These are phyloP conservation scores for Lactarius quietus DNA, from an alignment of 768 basidiomycete genomes.

Conservation along the genomic window DNA sequence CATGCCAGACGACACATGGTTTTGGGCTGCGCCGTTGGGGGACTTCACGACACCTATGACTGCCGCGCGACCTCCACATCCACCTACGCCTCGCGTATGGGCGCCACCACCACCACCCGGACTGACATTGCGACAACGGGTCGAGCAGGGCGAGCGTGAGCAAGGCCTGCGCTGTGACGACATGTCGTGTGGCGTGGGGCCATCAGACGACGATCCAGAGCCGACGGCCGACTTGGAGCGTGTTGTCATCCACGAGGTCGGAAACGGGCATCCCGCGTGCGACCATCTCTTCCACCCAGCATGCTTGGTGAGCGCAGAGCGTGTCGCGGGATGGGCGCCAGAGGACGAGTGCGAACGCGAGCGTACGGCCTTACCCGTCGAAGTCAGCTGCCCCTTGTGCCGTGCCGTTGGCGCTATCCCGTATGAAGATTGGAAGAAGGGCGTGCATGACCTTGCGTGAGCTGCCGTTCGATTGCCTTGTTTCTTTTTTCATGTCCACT, in stretches of 20 bases:
- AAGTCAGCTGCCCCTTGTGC: slow-evolving; percentile 76
- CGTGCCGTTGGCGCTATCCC: slow-evolving; percentile 57
- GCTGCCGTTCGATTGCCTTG: neutral
- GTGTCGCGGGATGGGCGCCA: slow-evolving; percentile 58
- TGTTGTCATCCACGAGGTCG: slow-evolving; percentile 37
- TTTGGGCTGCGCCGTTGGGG: slow-evolving; percentile 19
- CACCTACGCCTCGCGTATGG: slow-evolving; percentile 47
- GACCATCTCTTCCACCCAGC: slow-evolving; percentile 65
- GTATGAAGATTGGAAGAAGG: slow-evolving; percentile 58
- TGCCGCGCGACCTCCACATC: slow-evolving; percentile 26
- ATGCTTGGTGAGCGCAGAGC: slow-evolving; percentile 67
- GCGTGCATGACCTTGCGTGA: slow-evolving; percentile 34
- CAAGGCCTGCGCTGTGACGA: slow-evolving; percentile 70
- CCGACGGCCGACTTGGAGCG: slow-evolving; percentile 36
- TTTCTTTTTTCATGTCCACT: neutral
- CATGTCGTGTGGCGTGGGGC: slow-evolving; percentile 69
- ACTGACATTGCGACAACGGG: slow-evolving; percentile 63
- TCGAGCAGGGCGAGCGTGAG: slow-evolving; percentile 71
- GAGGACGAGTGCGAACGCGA: slow-evolving; percentile 34
- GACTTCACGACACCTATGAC: neutral
- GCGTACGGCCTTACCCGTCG: slow-evolving; percentile 39
- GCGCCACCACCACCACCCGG: slow-evolving; percentile 61
- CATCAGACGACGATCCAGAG: slow-evolving; percentile 66
- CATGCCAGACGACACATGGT: slow-evolving; percentile 17
- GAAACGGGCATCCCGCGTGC: slow-evolving; percentile 41